Percentiles rank a stretch among this genome's conserved stretches.
These are phyloP conservation scores for Zychaea mexicana DNA, from an alignment of 371 early-diverging fungal species.

Conservation along the genomic window DNA sequence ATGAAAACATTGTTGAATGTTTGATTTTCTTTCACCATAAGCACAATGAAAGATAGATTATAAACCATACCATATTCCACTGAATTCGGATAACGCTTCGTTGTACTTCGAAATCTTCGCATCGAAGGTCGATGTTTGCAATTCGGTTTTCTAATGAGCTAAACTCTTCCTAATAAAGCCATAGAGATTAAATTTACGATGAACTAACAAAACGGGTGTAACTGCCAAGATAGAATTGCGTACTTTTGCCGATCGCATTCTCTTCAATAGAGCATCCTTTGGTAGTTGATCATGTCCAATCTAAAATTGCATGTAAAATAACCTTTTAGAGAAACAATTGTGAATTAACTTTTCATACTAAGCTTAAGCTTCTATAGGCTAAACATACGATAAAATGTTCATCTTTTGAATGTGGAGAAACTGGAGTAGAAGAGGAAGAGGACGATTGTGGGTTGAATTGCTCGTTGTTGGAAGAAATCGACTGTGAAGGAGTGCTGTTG, in stretches of 20 bases:
- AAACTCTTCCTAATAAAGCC: background rate
- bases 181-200: background rate
- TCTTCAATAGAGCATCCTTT: constrained; percentile 15
- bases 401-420: background rate
- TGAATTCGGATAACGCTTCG: constrained; percentile 12
- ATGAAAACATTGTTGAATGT: background rate
- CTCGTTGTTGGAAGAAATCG: background rate
- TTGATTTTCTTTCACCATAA: background rate
- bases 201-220: background rate
- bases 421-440: background rate
- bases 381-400: constrained; percentile 5
- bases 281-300: constrained; percentile 5
- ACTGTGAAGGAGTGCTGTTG: background rate
- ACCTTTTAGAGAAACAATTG: background rate
- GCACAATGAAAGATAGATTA: background rate
- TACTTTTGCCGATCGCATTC: constrained; percentile 22
- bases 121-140: background rate
- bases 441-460: background rate
- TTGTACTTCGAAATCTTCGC: background rate
- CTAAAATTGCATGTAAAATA: background rate
- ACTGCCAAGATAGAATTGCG: background rate
- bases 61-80: constrained; percentile 18
- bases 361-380: too few relatives aligned
- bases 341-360: background rate
- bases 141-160: background rate